A percentile compares a stretch with the other conserved stretches of the same genome.
Evolutionary conservation across 192 early-diverging fungal genomes (phyloP).

Genomic region (Coemansia sp.): DNA sequence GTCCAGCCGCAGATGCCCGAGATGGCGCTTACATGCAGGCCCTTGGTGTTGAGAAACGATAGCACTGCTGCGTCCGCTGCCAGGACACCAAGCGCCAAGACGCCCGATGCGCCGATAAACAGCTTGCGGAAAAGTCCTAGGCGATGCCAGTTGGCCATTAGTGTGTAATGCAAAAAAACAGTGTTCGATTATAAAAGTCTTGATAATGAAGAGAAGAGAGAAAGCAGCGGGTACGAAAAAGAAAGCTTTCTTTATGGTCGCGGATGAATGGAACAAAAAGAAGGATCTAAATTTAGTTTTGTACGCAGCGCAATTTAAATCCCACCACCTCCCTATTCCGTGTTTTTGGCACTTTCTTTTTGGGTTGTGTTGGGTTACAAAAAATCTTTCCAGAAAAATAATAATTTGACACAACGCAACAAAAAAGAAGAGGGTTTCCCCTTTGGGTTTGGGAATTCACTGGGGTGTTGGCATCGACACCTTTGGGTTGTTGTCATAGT

Average conservation of each 20-base stretch:
- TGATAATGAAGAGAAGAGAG: background rate
- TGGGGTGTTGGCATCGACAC: slow-evolving; percentile 39
- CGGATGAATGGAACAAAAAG: background rate
- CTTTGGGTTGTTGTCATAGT: slow-evolving; percentile 38
- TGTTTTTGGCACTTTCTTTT: no score
- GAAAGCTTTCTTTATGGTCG: background rate
- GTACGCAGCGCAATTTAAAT: no score
- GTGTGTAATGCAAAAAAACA: background rate
- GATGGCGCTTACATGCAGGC: background rate
- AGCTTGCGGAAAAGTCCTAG: slow-evolving; percentile 19
- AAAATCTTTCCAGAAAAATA: background rate
- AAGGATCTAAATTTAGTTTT: no score
- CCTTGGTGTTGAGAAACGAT: slow-evolving; percentile 14
- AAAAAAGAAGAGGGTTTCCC: background rate
- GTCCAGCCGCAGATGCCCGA: no score
- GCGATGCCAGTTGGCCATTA: slow-evolving; percentile 25
- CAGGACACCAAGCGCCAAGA: slow-evolving; percentile 10
- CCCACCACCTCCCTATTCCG: no score
- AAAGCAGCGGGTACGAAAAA: background rate
- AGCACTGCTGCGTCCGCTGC: slow-evolving; percentile 16
- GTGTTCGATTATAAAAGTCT: slow-evolving; percentile 1
- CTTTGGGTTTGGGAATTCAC: background rate
- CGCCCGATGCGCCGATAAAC: slow-evolving; percentile 2
- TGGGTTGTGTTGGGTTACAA: no score
- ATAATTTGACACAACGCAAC: background rate